Percentiles rank a stretch among this genome's conserved stretches.
Conservation (phyloP, 495 filamentous ascomycete species). For the Neurospora tetraspora region DNA sequence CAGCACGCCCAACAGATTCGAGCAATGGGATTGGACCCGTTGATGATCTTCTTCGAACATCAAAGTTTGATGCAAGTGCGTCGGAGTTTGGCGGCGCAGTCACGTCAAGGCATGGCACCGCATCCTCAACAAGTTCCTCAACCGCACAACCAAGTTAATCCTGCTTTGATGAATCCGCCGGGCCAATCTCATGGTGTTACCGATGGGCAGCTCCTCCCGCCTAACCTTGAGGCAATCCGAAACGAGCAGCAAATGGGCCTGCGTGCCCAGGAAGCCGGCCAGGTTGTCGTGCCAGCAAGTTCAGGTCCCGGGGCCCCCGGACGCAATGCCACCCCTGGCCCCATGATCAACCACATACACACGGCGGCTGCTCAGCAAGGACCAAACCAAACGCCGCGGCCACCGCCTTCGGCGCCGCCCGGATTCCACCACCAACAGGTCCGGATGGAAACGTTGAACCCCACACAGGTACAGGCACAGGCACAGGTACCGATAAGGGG, state of each 20-base stretch:
- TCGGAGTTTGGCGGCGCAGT: conserved; percentile 8
- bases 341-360: conserved; percentile 15
- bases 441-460: conserved; percentile 24
- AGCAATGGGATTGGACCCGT: conserved; percentile 28
- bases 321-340: conserved; percentile 30
- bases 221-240: conserved; percentile 39
- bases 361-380: conserved; percentile 24
- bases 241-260: conserved; percentile 37
- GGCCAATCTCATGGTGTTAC: conserved; percentile 24
- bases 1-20: conserved; percentile 20
- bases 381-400: conserved; percentile 23
- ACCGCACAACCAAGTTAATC: conserved; percentile 30
- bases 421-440: conserved; percentile 28
- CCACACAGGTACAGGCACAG: conserved; percentile 24
- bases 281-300: conserved; percentile 42
- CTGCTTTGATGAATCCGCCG: conserved; percentile 20
- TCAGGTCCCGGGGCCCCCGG: conserved; percentile 33
- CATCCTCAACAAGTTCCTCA: conserved; percentile 14
- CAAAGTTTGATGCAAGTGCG: conserved; percentile 15
- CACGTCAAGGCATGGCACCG: conserved; percentile 17
- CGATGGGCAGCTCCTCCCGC: conserved; percentile 28
- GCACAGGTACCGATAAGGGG: conserved; percentile 17
- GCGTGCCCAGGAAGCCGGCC: conserved; percentile 37
- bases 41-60: conserved; percentile 30
- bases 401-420: conserved; percentile 25